Base-by-base conservation (phyloP, 495 filamentous ascomycete genomes). In the Tricharina praecox region DNA sequence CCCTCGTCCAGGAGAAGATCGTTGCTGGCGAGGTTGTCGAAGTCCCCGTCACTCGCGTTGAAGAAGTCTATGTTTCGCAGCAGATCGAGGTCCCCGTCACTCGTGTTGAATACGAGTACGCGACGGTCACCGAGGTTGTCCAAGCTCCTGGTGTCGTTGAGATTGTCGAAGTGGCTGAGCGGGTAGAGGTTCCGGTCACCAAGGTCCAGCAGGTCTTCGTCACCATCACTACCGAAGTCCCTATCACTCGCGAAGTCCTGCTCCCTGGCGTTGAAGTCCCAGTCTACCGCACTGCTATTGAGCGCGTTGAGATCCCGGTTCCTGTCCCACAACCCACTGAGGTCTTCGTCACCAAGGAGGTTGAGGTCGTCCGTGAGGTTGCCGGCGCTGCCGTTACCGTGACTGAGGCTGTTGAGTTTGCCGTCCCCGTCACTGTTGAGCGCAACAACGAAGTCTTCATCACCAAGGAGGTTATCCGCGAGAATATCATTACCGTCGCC, bases 391-490 rank as follows among this genome's bases (percentile, higher is more conserved):
- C 41, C 23, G 38, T 15, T 53, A 16, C 3, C 20, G 28, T 32
- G 7, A 16, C 15, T 18, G 40, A 43, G 23, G 10, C 24, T 19
- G 20, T 43, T n/a, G 39, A 20, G 15, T 24, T 43, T 26, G 20
- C 18, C 13, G 33, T 56, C 4, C 53, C 53, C 8, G 46, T 56
- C 1, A 50, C 49, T 16, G 9, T 53, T 39, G 45, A 47, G 20
- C 8, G 23, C 9, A 4, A 21, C 21, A 32, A 56, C 9, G 34
- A 43, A n/a, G 18, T 46, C 19, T 35, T 37, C 23, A 40, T 50
- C 21, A 55, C 52, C 20, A 25, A 54, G n/a, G 21, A 55, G 18
- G 19, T 56, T 21, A 21, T 21, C 46, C 40, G 15, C 38, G 53
- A 53, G 15, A 24, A 44, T 8, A 45, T 39, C 24, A 34, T 50